Evolutionary conservation across 495 filamentous ascomycete genomes (phyloP), one percentile per base, ranked within the genome.

Genomic region (Lasiosphaeria miniovina): DNA sequence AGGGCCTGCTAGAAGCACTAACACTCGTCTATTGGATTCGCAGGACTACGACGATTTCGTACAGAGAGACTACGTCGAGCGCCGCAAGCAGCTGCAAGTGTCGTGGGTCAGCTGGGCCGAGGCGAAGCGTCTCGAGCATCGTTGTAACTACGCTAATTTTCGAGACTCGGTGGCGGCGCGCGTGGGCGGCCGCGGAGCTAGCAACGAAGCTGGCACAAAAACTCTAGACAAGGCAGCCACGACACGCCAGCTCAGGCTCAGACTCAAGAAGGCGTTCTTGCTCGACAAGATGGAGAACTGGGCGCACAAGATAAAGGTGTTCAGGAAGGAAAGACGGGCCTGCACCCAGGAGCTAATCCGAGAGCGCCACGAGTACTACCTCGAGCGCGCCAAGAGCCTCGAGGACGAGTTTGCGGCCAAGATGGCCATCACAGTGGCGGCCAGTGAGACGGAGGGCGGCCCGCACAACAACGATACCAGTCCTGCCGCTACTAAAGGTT

Each of bases 261-360:
- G 36, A 14, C 53, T 41, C 53, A n/a, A 36, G 36, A 55, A 55
- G 34, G 38, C 3, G 6, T 15, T 45, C 15, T 31, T 45, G 53
- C n/a, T 55, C 38, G 36, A 55, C 38, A 55, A 55, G 17, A 55
- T 43, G 53, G 53, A 36, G 7, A 33, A n/a, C 53, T 45, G 53
- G 53, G 53, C 53, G 38, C 31, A 36, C 40, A 55, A 55, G 14
- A 55, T 38, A n/a, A 36, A 17, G 6, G 14, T 43, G 6, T 55
- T 36, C 36, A 55, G 46, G 15, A 43, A 45, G 53, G 38, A 38
- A 32, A 36, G 43, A 17, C 36, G 53, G 4, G 53, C 35, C 15
- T 55, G 43, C 32, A 38, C 38, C 33, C 17, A 54, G 52, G 52
- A 54, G 17, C 34, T 54, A 8, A 15, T 15, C 11, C 11, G 34